Evolutionary conservation across 768 basidiomycete species (phyloP).

Genomic region (Mycena vulgaris): DNA sequence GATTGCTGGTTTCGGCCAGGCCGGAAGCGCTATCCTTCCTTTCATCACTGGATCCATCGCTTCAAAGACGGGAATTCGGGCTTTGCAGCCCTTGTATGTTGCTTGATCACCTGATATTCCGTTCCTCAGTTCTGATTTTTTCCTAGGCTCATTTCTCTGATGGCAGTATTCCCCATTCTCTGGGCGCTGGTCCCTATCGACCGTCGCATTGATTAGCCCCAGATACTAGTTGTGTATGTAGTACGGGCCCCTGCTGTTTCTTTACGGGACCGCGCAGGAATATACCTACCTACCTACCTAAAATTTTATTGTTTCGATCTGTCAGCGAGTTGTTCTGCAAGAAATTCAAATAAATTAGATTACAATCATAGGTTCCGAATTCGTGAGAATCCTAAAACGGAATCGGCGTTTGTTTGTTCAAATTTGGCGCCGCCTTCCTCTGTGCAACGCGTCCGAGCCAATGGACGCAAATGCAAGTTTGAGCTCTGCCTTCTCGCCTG

Average conservation of each 20-base stretch:
- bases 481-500: background rate
- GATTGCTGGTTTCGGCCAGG: slow-evolving; percentile 79
- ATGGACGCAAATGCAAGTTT: background rate
- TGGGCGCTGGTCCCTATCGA: slow-evolving; percentile 25
- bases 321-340: too few species aligned
- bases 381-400: slow-evolving; percentile 18
- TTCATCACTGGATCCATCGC: slow-evolving; percentile 82
- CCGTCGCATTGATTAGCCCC: slow-evolving; percentile 23
- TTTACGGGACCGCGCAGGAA: too few species aligned
- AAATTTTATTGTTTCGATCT: too few species aligned
- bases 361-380: background rate
- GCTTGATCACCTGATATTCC: slow-evolving; percentile 3
- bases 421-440: background rate
- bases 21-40: slow-evolving; percentile 79
- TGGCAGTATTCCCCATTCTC: slow-evolving; percentile 60
- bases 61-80: slow-evolving; percentile 70
- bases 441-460: background rate
- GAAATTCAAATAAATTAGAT: too few species aligned
- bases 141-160: slow-evolving; percentile 71
- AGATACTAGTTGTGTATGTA: too few species aligned
- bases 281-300: too few species aligned
- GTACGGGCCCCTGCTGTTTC: too few species aligned
- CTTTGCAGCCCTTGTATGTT: slow-evolving; percentile 74
- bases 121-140: background rate
- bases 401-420: slow-evolving; percentile 21